Base-by-base conservation (phyloP, 257 asterid species). In the Euphrasia confusa region DNA sequence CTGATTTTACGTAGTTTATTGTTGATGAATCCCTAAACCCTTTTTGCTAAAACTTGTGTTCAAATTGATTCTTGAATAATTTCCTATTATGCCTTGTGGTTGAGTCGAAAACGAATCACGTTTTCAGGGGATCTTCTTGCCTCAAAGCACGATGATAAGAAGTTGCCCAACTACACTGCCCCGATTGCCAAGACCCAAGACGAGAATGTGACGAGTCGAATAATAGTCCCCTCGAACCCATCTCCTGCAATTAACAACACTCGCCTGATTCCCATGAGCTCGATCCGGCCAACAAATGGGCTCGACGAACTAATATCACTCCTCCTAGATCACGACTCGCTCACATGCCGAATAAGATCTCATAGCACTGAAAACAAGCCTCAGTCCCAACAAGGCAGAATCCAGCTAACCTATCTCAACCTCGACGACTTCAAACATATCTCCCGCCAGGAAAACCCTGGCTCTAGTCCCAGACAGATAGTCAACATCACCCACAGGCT, bases 401-500 rank as follows among this genome's bases (percentile, higher is more conserved):
- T 68, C 55, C 88, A 78, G 54, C 42, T 82, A 71, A 76, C 71
- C 60, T 81, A 86, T 72, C 96, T 90, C 0, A 76, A 89, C 72
- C 83, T 87, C 1, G 96, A 89, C 52, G 96, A 93, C 69, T 93
- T 82, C 74, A 85, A 89, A 66, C 60, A 78, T 54, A 83, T 78
- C 53, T 77, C 95, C 17, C 62, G 75, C 54, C 85, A 80, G 65
- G 89, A 69, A 37, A 83, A 77, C 67, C 77, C 67, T 13, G 76
- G 63, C 44, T 52, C 86, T n/a, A n/a, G n/a, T 1, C 79, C 87
- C 8, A 77, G 74, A 49, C 85, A 72, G 77, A 75, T 78, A 30
- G 78, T 78, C 6, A 93, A 85, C 74, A 81, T 87, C 73, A 83
- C 92, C 66, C 96, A 83, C 60, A 72, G 99, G 69, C 92, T 89